Evolutionary conservation across 768 basidiomycete genomes (phyloP).

Genomic region (Suillus ampliporus): DNA sequence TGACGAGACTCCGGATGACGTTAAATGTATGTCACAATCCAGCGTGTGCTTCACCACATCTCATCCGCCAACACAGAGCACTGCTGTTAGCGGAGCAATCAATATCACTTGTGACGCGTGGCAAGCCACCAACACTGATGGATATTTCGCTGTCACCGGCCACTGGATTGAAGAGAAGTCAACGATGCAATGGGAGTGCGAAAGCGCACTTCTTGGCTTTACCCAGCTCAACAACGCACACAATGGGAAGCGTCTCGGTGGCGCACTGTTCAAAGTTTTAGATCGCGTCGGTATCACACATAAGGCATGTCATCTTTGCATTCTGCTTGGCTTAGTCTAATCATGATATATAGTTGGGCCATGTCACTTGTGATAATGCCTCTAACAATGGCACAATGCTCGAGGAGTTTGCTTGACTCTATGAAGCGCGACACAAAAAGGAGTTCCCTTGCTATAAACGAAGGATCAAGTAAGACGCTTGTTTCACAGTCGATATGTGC

Average conservation of each 20-base stretch:
- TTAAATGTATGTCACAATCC: constrained; percentile 27
- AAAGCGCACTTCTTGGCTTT: constrained; percentile 42
- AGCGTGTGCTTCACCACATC: neutral
- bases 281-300: constrained; percentile 30
- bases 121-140: constrained; percentile 45
- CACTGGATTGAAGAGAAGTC: constrained; percentile 44
- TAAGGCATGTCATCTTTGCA: constrained; percentile 25
- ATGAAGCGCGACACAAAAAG: neutral
- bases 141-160: constrained; percentile 46
- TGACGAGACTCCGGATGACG: constrained; percentile 16
- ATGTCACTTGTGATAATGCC: constrained; percentile 46
- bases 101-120: constrained; percentile 46
- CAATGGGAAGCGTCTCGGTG: constrained; percentile 34
- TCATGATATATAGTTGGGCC: constrained; percentile 18
- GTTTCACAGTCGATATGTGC: neutral
- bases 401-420: constrained; percentile 23
- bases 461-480: neutral
- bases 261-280: constrained; percentile 43
- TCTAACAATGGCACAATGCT: constrained; percentile 45
- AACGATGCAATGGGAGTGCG: constrained; percentile 31
- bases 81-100: constrained; percentile 28
- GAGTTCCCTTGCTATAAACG: neutral
- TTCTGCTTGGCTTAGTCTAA: neutral
- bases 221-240: constrained; percentile 45
- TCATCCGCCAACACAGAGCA: constrained; percentile 17